Conservation (phyloP, 768 basidiomycete species). For the Podaxis sp. region DNA sequence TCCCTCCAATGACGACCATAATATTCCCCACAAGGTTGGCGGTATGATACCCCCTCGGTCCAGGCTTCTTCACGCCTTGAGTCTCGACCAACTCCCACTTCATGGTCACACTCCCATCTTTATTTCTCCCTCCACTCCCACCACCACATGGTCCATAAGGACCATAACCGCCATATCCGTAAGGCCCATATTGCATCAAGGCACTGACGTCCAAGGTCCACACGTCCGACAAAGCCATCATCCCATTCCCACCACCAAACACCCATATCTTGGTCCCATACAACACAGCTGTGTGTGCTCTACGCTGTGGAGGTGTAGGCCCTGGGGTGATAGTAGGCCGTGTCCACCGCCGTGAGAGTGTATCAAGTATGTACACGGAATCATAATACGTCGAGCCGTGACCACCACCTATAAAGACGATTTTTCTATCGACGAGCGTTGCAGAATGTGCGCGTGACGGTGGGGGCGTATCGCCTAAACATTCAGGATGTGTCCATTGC, state of each 20-base stretch:
- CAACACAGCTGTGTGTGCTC: conserved; percentile 85
- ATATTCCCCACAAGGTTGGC: conserved; percentile 83
- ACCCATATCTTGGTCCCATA: conserved; percentile 75
- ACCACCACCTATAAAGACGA: conserved; percentile 88
- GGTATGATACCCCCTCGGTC: conserved; percentile 84
- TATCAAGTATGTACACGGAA: conserved; percentile 81
- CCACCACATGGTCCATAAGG: neutral
- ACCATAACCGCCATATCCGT: conserved; percentile 14
- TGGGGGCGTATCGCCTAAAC: conserved; percentile 74
- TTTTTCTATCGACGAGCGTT: conserved; percentile 76
- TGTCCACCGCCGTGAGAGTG: conserved; percentile 66
- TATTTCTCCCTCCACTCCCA: neutral
- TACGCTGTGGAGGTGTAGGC: conserved; percentile 59
- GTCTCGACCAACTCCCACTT: conserved; percentile 53
- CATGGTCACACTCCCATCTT: conserved; percentile 22
- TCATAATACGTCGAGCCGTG: conserved; percentile 83
- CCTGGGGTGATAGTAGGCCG: conserved; percentile 41
- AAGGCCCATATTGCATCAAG: conserved; percentile 5
- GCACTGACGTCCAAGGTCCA: conserved; percentile 74
- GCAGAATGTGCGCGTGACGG: conserved; percentile 88
- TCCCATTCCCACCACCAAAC: conserved; percentile 93
- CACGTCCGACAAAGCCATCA: conserved; percentile 85
- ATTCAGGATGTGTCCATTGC: conserved; percentile 83
- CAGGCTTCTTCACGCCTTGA: conserved; percentile 48
- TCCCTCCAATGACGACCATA: conserved; percentile 90